phyloP scores from a whole-genome alignment of 495 filamentous ascomycete genomes.

The Aspergillus cristatus region DNA sequence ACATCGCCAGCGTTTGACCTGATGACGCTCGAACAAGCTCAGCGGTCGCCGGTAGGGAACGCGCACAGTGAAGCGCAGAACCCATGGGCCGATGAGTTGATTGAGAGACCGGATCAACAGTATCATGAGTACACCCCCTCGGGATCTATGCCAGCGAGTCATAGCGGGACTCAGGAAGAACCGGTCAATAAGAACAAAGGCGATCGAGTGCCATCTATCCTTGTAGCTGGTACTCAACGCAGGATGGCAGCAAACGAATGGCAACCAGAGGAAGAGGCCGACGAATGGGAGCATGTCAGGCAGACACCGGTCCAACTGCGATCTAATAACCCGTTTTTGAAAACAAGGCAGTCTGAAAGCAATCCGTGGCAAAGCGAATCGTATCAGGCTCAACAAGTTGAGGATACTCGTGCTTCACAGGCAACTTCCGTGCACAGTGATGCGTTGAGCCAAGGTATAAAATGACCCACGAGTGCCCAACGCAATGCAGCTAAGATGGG shows the following conservation, averaged over 20 bases:
- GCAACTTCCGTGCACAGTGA: conserved; percentile 16
- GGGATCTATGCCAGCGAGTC: background rate
- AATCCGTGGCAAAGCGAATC: conserved; percentile 18
- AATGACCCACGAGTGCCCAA: no score
- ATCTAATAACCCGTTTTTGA: conserved; percentile 39
- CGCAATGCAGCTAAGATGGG: no score
- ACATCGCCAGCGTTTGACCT: conserved; percentile 36
- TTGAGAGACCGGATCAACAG: conserved; percentile 14
- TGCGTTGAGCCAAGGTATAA: conserved; percentile 27
- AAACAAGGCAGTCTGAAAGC: conserved; percentile 15
- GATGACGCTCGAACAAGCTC: conserved; percentile 37
- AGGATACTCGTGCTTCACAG: background rate
- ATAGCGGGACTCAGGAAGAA: conserved; percentile 5
- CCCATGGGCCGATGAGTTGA: conserved; percentile 27
- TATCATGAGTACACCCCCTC: conserved; percentile 1
- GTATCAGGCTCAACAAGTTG: conserved; percentile 8
- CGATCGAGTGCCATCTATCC: conserved; percentile 15
- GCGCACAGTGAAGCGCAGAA: conserved; percentile 20
- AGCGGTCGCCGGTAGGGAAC: conserved; percentile 30
- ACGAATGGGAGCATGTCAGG: conserved; percentile 17
- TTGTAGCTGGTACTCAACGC: conserved; percentile 18
- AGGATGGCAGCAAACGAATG: conserved; percentile 18
- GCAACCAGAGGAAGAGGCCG: conserved; percentile 7
- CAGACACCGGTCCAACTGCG: conserved; percentile 22
- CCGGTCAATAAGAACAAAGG: conserved; percentile 4